phyloP scores from a whole-genome alignment of 2,329 filamentous ascomycete species.

The Diplodia mutila region DNA sequence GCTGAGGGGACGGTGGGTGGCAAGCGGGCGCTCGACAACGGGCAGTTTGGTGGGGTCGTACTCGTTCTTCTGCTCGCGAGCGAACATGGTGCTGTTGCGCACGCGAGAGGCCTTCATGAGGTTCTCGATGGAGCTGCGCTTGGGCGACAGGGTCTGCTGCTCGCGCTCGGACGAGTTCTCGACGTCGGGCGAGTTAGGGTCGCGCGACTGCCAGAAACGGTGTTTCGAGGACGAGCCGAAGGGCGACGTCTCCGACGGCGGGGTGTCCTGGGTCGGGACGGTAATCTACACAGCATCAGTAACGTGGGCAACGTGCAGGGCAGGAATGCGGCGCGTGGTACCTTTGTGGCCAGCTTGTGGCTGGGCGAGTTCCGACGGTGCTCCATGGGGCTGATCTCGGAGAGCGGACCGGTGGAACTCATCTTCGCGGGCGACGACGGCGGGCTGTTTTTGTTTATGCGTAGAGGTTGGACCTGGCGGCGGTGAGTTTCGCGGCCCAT shows the following conservation, averaged over 20 bases:
- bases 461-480: conserved; percentile 72
- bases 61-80: conserved; percentile 86
- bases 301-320: conserved; percentile 19
- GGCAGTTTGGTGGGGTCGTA: conserved; percentile 83
- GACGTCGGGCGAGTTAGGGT: conserved; percentile 63
- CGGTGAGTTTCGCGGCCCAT: conserved; percentile 9
- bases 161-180: conserved; percentile 71
- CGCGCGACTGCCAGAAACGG: conserved; percentile 84
- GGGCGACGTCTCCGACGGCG: conserved; percentile 84
- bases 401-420: conserved; percentile 73
- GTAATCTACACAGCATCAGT: conserved; percentile 61
- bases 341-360: conserved; percentile 77
- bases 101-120: conserved; percentile 93
- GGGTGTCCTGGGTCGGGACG: conserved; percentile 71
- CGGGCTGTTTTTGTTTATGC: conserved; percentile 72
- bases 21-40: conserved; percentile 79
- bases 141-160: conserved; percentile 69
- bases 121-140: conserved; percentile 90
- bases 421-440: conserved; percentile 66
- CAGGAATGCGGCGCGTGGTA: conserved; percentile 46
- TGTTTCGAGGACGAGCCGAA: conserved; percentile 72
- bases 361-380: conserved; percentile 89
- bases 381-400: conserved; percentile 85
- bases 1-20: conserved; percentile 62
- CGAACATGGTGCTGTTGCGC: conserved; percentile 97